A percentile compares a stretch with the other conserved stretches of the same genome.
phyloP scores from a whole-genome alignment of 495 filamentous ascomycete species.

The Penicillium nucicola region DNA sequence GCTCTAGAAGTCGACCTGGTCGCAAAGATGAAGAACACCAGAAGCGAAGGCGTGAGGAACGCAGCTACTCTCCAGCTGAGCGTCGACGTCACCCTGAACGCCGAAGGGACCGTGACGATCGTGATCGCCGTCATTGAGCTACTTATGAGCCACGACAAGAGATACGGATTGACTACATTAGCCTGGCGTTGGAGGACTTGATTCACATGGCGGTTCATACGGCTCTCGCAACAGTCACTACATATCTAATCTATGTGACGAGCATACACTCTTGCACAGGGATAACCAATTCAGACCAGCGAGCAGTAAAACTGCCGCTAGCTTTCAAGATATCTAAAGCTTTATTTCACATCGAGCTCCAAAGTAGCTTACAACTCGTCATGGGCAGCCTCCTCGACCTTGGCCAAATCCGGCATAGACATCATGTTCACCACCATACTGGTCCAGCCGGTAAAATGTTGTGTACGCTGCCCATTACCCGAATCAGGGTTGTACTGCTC shows the following conservation, averaged over 20 bases:
- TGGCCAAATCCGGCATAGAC: slow-evolving; percentile 69
- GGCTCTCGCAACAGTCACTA: slow-evolving; percentile 8
- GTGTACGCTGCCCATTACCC: slow-evolving; percentile 86
- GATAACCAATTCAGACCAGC: too few relatives aligned
- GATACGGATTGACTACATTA: slow-evolving; percentile 2
- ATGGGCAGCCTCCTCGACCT: slow-evolving; percentile 24
- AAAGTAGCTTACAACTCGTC: slow-evolving; percentile 38
- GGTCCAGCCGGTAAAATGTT: slow-evolving; percentile 99
- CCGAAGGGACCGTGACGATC: slow-evolving; percentile 25
- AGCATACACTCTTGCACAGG: neutral
- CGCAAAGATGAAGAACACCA: slow-evolving; percentile 22
- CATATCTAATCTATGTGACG: slow-evolving; percentile 15
- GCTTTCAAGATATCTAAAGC: too few relatives aligned
- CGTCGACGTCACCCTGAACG: slow-evolving; percentile 25
- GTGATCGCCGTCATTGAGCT: slow-evolving; percentile 21
- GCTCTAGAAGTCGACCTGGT: slow-evolving; percentile 32
- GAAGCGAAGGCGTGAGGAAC: slow-evolving; percentile 20
- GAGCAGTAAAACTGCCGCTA: too few relatives aligned
- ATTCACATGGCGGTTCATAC: slow-evolving; percentile 1
- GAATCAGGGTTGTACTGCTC: slow-evolving; percentile 97
- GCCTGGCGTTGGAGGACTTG: slow-evolving; percentile 7
- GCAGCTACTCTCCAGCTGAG: slow-evolving; percentile 28
- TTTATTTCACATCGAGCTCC: slow-evolving; percentile 21
- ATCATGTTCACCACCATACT: slow-evolving; percentile 97
- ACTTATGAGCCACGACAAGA: neutral